Evolutionary conservation across 2,329 filamentous ascomycete species (phyloP), one percentile per base, ranked within the genome.

Genomic region (Aspergillus sojae): DNA sequence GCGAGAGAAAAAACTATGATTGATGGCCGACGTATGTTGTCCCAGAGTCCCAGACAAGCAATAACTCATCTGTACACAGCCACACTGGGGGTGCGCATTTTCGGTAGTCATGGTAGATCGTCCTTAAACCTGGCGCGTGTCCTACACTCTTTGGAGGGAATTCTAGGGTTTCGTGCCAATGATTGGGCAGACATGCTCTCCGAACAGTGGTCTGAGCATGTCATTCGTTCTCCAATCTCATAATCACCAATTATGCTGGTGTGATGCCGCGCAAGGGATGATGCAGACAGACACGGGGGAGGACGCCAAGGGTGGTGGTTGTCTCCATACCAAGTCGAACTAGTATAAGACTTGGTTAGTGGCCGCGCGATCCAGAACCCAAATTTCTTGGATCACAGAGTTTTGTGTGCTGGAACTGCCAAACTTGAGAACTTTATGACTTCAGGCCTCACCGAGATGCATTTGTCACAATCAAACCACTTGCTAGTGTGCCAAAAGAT

Each of bases 1-100:
- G 12, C 10, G 21, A 54, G 14, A 55, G 16, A 39, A 4, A 55
- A 55, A 36, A 55, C 19, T 5, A 55, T 39, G 14, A 55, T 26
- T 39, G 14, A 55, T 19, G 26, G 21, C 16, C 48, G 28, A 52
- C 39, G 23, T 12, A 34, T 34, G 19, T 34, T 23, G 28, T 54
- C n/a, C 52, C 52, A 55, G 52, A 55, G 28, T 54, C n/a, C 52
- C 52, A 55, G 52, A 55, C 52, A 55, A 55, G 52, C 52, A 55
- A 55, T 39, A 39, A 54, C 16, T 23, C 19, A 54, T 21, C 12
- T n/a, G 52, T 26, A 55, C 52, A 55, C 52, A 55, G 52, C 52
- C 52, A 55, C 52, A 55, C 12, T 55, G 30, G 52, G 52, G 21
- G n/a, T 34, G 19, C n/a, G 30, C 52, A 54, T 55, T 14, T 23